Conservation (phyloP, 495 filamentous ascomycete genomes). For the Podospora tetraspora region DNA sequence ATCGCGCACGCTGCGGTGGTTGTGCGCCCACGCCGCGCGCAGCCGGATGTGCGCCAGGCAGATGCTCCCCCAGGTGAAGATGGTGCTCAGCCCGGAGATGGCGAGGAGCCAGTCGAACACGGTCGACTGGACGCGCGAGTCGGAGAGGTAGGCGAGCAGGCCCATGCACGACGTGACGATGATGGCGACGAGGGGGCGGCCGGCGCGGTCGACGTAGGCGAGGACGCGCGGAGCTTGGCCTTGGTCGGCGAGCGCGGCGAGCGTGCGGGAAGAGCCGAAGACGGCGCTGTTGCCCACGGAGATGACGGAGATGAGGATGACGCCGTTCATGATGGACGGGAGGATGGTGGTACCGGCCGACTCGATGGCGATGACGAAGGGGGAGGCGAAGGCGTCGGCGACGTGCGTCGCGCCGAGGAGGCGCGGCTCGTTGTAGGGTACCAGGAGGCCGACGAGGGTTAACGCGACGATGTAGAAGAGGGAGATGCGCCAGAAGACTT, state of each 20-base stretch:
- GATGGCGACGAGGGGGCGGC: slow-evolving; percentile 74
- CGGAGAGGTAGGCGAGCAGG: slow-evolving; percentile 72
- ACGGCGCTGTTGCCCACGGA: slow-evolving; percentile 86
- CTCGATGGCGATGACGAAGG: slow-evolving; percentile 84
- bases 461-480: slow-evolving; percentile 81
- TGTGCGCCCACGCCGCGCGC: slow-evolving; percentile 68
- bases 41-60: slow-evolving; percentile 88
- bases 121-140: slow-evolving; percentile 51
- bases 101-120: slow-evolving; percentile 89
- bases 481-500: slow-evolving; percentile 93
- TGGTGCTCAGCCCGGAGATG: slow-evolving; percentile 77
- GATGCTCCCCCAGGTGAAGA: slow-evolving; percentile 93
- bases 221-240: slow-evolving; percentile 73
- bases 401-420: slow-evolving; percentile 51
- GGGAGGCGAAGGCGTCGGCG: slow-evolving; percentile 68
- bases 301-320: slow-evolving; percentile 84
- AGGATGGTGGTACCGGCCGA: slow-evolving; percentile 70
- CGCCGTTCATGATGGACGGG: slow-evolving; percentile 81
- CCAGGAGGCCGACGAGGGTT: slow-evolving; percentile 67
- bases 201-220: slow-evolving; percentile 77
- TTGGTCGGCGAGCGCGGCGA: slow-evolving; percentile 81
- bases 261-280: slow-evolving; percentile 81
- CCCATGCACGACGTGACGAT: slow-evolving; percentile 62
- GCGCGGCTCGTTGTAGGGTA: slow-evolving; percentile 60
- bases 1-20: slow-evolving; percentile 69